These are phyloP conservation scores for Aurifilum marmelostoma DNA, from an alignment of 2,329 filamentous ascomycete species.

Conservation along the genomic window DNA sequence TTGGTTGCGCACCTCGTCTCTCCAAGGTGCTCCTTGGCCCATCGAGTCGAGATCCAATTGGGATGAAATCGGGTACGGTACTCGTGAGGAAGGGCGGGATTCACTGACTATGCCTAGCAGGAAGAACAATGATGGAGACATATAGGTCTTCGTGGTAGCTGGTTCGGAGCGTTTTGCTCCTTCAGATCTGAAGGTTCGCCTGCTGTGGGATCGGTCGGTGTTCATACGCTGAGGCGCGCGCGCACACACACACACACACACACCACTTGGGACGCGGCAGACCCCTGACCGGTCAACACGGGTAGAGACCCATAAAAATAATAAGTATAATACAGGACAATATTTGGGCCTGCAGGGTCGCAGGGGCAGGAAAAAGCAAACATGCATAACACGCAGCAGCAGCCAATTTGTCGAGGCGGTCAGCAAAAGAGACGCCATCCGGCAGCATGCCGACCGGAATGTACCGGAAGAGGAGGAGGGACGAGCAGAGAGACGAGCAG, in stretches of 20 bases:
- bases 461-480: not conserved
- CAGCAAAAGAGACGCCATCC: conserved; percentile 5
- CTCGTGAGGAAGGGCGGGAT: conserved; percentile 20
- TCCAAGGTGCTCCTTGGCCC: conserved; percentile 5
- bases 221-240: not conserved
- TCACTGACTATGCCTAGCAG: conserved; percentile 21
- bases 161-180: conserved; percentile 6
- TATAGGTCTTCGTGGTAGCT: conserved; percentile 8
- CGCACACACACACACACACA: not conserved
- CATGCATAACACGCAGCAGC: conserved; percentile 6
- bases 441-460: conserved; percentile 7
- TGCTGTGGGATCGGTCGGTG: conserved; percentile 1
- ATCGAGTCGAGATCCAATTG: conserved; percentile 8
- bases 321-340: conserved; percentile 2
- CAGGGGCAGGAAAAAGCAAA: conserved; percentile 17
- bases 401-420: not conserved
- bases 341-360: conserved; percentile 7
- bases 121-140: conserved; percentile 1
- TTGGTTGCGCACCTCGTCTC: not conserved
- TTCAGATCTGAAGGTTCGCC: conserved; percentile 2
- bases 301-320: conserved; percentile 6
- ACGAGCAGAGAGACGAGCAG: conserved; percentile 6
- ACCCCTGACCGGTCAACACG: conserved; percentile 7
- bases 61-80: conserved; percentile 16
- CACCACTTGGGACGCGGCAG: conserved; percentile 7